Percentiles rank a stretch among this genome's conserved stretches.
These are phyloP conservation scores for Saturnispora kantuleensis DNA, from an alignment of 805 yeast species.

Conservation along the genomic window DNA sequence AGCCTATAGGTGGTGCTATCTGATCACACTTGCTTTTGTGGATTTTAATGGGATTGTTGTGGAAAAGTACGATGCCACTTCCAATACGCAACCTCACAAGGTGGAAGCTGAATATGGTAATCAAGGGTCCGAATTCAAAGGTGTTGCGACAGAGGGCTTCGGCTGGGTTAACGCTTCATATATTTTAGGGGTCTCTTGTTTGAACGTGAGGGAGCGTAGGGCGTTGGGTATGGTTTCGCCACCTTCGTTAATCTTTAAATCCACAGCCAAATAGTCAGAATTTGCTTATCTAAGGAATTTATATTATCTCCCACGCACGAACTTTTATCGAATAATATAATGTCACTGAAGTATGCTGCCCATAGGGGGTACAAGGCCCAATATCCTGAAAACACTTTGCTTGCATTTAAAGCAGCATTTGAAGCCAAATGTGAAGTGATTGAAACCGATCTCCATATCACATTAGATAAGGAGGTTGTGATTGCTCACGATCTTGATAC, in stretches of 20 bases:
- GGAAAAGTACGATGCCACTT: conserved; percentile 87
- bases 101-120: conserved; percentile 97
- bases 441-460: conserved; percentile 30
- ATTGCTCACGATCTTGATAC: conserved; percentile 29
- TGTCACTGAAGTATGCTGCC: conserved; percentile 3
- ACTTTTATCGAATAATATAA: not conserved
- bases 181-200: conserved; percentile 56
- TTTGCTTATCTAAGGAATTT: not conserved
- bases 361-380: conserved; percentile 17
- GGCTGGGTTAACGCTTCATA: conserved; percentile 97
- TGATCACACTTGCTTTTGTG: conserved; percentile 84
- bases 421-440: conserved; percentile 26
- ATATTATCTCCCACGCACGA: too few relatives aligned
- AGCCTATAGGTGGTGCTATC: conserved; percentile 78
- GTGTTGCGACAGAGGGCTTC: conserved; percentile 92
- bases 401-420: conserved; percentile 27
- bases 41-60: conserved; percentile 92
- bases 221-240: conserved; percentile 74
- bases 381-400: conserved; percentile 30
- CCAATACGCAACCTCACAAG: conserved; percentile 73
- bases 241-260: conserved; percentile 31
- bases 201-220: conserved; percentile 58
- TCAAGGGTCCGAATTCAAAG: conserved; percentile 87
- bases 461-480: conserved; percentile 26
- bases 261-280: not conserved